Conservation (phyloP, 2,329 filamentous ascomycete genomes). For the Hypoxylon sp. region DNA sequence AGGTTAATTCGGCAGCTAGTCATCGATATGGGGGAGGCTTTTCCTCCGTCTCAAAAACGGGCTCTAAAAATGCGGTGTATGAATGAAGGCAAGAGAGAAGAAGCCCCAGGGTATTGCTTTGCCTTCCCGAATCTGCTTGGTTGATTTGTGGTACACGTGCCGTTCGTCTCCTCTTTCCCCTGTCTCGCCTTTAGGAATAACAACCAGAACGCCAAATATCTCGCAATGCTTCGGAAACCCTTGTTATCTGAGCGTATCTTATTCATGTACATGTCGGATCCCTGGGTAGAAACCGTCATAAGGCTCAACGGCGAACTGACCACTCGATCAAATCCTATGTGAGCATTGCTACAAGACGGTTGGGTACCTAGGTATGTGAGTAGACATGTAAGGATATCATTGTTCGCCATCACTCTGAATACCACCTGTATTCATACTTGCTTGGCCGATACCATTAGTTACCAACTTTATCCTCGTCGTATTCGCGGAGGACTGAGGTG, state of each 20-base stretch:
- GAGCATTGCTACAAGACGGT: neutral
- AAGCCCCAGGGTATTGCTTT: slow-evolving; percentile 46
- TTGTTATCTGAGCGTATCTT: slow-evolving; percentile 18
- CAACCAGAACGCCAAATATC: slow-evolving; percentile 10
- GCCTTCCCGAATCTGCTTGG: slow-evolving; percentile 38
- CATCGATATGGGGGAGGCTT: neutral
- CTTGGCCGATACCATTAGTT: slow-evolving; percentile 50
- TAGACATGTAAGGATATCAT: slow-evolving; percentile 3
- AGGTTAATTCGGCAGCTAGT: neutral
- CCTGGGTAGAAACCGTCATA: slow-evolving; percentile 3
- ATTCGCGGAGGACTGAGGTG: slow-evolving; percentile 71
- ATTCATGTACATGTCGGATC: slow-evolving; percentile 7
- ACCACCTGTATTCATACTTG: slow-evolving; percentile 43
- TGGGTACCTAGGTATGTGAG: neutral
- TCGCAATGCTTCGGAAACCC: slow-evolving; percentile 4
- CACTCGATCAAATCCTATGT: slow-evolving; percentile 6
- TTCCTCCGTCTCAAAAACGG: neutral
- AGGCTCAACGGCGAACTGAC: neutral
- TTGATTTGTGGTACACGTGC: slow-evolving; percentile 51
- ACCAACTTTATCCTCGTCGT: slow-evolving; percentile 77
- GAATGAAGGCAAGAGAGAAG: slow-evolving; percentile 27
- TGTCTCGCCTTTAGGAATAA: slow-evolving; percentile 25
- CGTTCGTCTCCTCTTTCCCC: slow-evolving; percentile 44
- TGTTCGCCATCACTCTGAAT: slow-evolving; percentile 51
- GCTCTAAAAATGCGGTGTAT: neutral